A percentile compares a stretch with the other conserved stretches of the same genome.
phyloP scores from a whole-genome alignment of 176 grass and related monocot genomes.

The Raddia guianensis region DNA sequence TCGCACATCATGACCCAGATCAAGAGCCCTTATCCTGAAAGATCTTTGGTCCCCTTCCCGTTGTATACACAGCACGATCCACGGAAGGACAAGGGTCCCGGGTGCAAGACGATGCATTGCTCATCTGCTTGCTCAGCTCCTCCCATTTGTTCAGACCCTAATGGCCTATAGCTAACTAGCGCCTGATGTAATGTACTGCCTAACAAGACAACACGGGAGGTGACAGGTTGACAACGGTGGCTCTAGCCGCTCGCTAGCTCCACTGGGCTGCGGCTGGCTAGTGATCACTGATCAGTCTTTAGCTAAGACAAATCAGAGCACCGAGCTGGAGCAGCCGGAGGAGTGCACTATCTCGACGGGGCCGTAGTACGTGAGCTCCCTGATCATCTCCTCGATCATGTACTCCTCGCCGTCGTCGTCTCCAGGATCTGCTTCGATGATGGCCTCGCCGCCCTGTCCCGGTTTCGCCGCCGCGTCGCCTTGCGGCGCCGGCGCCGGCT shows the following conservation, averaged over 20 bases:
- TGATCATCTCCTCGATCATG: slow-evolving; percentile 84
- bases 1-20: slow-evolving; percentile 58
- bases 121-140: background rate
- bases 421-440: background rate
- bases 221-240: background rate
- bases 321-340: slow-evolving; percentile 40
- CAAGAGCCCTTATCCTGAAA: slow-evolving; percentile 53
- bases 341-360: slow-evolving; percentile 63
- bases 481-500: background rate
- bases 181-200: slow-evolving; percentile 33
- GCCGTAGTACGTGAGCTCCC: slow-evolving; percentile 80
- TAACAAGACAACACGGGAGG: slow-evolving; percentile 3
- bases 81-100: slow-evolving; percentile 8
- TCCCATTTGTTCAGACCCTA: background rate
- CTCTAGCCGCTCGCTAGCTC: background rate
- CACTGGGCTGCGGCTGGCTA: background rate
- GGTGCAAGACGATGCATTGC: background rate
- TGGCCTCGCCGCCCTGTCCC: background rate
- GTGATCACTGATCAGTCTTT: background rate
- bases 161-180: background rate
- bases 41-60: slow-evolving; percentile 52
- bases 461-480: background rate
- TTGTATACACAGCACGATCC: slow-evolving; percentile 11
- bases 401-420: slow-evolving; percentile 33
- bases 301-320: background rate